Percentiles rank a stretch among this genome's conserved stretches.
Evolutionary conservation across 1,139 yeast genomes (phyloP).

Genomic region (Pichia cactophila): DNA sequence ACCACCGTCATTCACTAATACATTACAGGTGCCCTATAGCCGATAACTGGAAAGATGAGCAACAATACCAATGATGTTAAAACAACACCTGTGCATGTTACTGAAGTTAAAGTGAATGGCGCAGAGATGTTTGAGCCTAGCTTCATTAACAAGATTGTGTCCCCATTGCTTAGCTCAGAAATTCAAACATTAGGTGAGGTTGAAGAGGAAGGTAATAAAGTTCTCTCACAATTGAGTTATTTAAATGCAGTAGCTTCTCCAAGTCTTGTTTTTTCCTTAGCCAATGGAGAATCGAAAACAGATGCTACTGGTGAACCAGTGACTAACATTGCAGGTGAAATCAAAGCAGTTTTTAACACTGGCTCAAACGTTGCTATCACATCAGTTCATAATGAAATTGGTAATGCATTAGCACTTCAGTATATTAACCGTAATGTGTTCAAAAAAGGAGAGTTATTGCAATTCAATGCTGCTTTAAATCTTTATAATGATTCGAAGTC

Average conservation of each 20-base stretch:
- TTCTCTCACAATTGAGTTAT: conserved; percentile 23
- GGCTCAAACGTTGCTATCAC: conserved; percentile 18
- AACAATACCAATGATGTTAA: conserved; percentile 11
- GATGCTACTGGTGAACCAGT: conserved; percentile 12
- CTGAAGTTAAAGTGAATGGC: conserved; percentile 41
- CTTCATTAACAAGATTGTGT: conserved; percentile 39
- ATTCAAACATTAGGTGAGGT: conserved; percentile 43
- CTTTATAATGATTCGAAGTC: conserved; percentile 16
- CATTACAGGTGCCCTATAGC: too few species aligned
- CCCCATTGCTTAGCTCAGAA: conserved; percentile 37
- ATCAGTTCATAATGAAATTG: conserved; percentile 21
- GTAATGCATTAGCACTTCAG: conserved; percentile 20
- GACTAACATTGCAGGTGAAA: conserved; percentile 19
- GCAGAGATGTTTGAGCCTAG: conserved; percentile 41
- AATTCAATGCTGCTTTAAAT: conserved; percentile 15
- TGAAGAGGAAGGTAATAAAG: conserved; percentile 22
- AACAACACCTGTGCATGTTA: conserved; percentile 36
- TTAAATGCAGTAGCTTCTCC: conserved; percentile 34
- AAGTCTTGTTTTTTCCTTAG: neutral
- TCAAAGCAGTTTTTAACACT: conserved; percentile 19
- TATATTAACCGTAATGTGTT: conserved; percentile 26
- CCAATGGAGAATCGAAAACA: neutral
- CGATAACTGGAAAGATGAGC: too few species aligned
- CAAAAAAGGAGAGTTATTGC: conserved; percentile 27
- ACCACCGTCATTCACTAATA: too few species aligned